These are phyloP conservation scores for Microthyrium microscopicum DNA, from an alignment of 2,329 filamentous ascomycete species.

Conservation along the genomic window DNA sequence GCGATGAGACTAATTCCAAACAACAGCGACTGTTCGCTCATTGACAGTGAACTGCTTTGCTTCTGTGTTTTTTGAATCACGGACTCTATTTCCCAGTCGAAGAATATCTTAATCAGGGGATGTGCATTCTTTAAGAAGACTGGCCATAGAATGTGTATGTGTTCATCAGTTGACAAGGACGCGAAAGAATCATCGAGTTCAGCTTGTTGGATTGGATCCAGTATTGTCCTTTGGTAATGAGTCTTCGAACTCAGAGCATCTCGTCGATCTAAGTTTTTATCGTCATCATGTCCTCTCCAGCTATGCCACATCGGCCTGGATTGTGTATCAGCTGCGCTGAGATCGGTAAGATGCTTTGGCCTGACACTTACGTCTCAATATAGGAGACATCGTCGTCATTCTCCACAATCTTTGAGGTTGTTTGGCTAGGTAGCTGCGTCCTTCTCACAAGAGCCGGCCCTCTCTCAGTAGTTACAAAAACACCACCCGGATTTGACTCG, in stretches of 20 bases:
- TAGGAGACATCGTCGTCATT: too few relatives aligned
- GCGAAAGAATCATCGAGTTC: neutral
- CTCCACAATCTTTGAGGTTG: too few relatives aligned
- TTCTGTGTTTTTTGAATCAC: slow-evolving; percentile 13
- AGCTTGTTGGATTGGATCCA: slow-evolving; percentile 1
- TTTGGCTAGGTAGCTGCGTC: too few relatives aligned
- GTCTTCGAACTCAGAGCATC: neutral
- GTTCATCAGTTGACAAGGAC: too few relatives aligned
- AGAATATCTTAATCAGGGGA: slow-evolving; percentile 13
- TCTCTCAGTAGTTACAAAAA: too few relatives aligned
- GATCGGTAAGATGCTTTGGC: too few relatives aligned
- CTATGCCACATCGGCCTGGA: neutral
- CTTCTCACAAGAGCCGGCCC: too few relatives aligned
- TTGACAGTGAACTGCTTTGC: slow-evolving; percentile 10
- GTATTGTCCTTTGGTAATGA: neutral
- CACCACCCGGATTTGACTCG: too few relatives aligned
- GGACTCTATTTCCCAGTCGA: slow-evolving; percentile 11
- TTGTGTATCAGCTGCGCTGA: too few relatives aligned
- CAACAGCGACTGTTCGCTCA: slow-evolving; percentile 16
- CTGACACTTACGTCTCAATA: too few relatives aligned
- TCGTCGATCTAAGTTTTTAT: neutral
- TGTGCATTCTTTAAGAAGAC: slow-evolving; percentile 14
- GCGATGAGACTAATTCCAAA: slow-evolving; percentile 19
- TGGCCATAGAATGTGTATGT: slow-evolving; percentile 12
- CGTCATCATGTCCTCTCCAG: neutral